Evolutionary conservation across 208 protist species (phyloP), one percentile per base, ranked within the genome.

Genomic region (Leishmania martiniquensis): DNA sequence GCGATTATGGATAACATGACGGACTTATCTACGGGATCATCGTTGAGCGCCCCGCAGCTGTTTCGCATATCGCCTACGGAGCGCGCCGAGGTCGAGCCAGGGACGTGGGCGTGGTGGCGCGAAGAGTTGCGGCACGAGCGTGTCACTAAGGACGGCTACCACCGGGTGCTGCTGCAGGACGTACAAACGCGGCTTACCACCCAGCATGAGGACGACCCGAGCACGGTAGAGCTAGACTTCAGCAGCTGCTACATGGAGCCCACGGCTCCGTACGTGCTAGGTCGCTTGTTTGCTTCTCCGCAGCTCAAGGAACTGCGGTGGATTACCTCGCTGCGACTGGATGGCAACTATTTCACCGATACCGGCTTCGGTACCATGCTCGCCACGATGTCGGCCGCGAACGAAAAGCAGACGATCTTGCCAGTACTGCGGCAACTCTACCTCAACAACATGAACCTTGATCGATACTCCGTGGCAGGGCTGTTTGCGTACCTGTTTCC

Each of bases 371-470:
- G 89, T 20, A 84, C 81, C 59, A 89, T 95, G 85, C 85, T 97
- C 3, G 77, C 81, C 25, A 86, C 83, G 59, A 91, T 97, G 86
- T 84, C 88, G 20, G 77, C 77, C 20, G 88, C 81, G 32, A 93
- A 94, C 74, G 85, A 93, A 66, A 60, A n/a, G 17, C 78, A 75
- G 52, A 67, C 68, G 7, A 76, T 93, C 57, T 59, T 97, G 44
- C 93, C 93, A 0, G n/a, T 89, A 17, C 80, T 97, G 22, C 84
- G 84, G 45, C 84, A 95, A 72, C 80, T 97, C 39, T 95, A 93
- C 76, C 82, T 97, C 34, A 92, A 94, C 81, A 94, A 91, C 75
- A 97, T 97, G 91, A 93, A 93, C 72, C 77, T 97, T 2, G 90
- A 95, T 73, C 57, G 66, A 68, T 76, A 81, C 78, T 88, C 83